Base-by-base conservation (phyloP, 352 stramenopile species). In the Saprolegnia diclina region DNA sequence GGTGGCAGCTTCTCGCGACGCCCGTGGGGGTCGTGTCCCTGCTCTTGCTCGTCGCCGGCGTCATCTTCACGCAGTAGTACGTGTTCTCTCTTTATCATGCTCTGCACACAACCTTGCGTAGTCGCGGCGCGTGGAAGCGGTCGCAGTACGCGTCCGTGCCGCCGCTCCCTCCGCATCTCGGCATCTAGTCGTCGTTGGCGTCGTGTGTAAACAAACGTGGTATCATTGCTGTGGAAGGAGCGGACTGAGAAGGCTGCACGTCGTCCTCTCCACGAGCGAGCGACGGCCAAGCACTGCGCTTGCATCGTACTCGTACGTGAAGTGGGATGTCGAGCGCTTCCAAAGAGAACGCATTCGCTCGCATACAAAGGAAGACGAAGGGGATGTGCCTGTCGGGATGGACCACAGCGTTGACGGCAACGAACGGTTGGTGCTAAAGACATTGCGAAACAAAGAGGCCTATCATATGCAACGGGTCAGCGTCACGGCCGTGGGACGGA, bases 21-120 rank as follows among this genome's bases (percentile, higher is more conserved):
- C 52, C 52, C 1, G 52, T 42, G 35, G 35, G 52, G 11, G 52
- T 59, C 19, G 52, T 59, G 52, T 14, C 52, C 52, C 13, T 59
- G 52, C 19, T 40, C 19, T 59, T 59, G 35, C 24, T 59, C 7
- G 4, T 59, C 35, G 11, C 52, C 35, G 52, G 52, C 35, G 7
- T 59, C 24, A 19, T n/a, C 24, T 59, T 59, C 35, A 24, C 13
- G 24, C 35, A 19, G 11, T 59, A 59, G 52, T 59, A 59, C 52
- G 52, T 59, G 4, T 24, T 16, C 35, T 19, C 11, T 14, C 35
- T 24, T n/a, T 3, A 11, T 3, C 24, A 59, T 24, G 52, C 2
- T 57, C 22, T n/a, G 52, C 24, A 19, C 13, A 59, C 19, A 18
- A 42, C 52, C 19, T 35, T 2, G 46, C n/a, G 35, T 59, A 59